Evolutionary conservation across 2,329 filamentous ascomycete species (phyloP), one percentile per base, ranked within the genome.

Genomic region (Aspergillus sp.): DNA sequence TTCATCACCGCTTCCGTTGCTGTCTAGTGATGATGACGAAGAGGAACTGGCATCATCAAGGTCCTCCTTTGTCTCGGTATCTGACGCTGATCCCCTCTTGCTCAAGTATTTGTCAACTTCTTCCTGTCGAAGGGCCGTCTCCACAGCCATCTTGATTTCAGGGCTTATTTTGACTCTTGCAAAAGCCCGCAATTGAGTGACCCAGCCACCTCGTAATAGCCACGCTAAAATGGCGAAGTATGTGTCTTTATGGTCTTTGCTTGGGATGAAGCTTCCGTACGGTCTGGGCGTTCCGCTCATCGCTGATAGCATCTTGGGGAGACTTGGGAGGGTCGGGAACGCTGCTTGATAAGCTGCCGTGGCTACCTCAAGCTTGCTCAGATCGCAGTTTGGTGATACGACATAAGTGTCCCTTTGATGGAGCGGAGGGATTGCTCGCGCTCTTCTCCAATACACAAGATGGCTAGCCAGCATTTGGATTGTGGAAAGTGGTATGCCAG

Each of bases 361-460:
- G 11, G 92, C 91, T 27, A 84, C 79, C 21, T 88, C 83, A 0
- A 98, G 83, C 50, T 87, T 86, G 54, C 84, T 81, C 68, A 92
- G 84, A 69, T 96, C 89, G 62, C 92, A 92, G 73, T 96, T 96
- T 0, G 94, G 93, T 1, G 91, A 96, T 27, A 97, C 86, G 36
- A 98, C 90, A 75, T 98, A 99, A 10, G 89, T 90, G 73, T 98
- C 93, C 51, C 93, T 86, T 47, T 90, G 90, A 71, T 97, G 92
- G 5, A 99, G 84, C 0, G 95, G 95, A 4, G 92, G 90, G 42
- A 98, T 94, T 15, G 94, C 90, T 62, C 96, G 90, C 50, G 94
- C 95, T 59, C 93, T 89, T 23, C 95, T 88, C 93, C 94, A 98
- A 78, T 96, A 96, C 62, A 98, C 92, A 64, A 99, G 89, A 78